Percentiles rank a stretch among this genome's conserved stretches.
Evolutionary conservation across 2,329 filamentous ascomycete genomes (phyloP).

Genomic region (Rhinocladiella similis): DNA sequence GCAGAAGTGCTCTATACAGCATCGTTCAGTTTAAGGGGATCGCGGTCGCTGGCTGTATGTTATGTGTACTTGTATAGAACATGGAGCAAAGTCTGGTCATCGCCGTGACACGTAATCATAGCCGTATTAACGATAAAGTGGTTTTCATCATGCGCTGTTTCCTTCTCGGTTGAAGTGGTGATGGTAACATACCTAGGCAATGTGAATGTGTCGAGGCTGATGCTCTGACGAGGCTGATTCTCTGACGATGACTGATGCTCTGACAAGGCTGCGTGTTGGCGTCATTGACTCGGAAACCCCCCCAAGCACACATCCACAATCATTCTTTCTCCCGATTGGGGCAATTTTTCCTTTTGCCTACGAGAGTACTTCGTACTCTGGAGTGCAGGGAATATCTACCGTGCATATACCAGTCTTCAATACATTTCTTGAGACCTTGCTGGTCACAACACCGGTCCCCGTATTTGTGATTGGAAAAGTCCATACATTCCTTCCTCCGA

Average conservation of each 20-base stretch:
- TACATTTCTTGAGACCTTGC: not conserved
- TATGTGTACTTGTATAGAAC: not conserved
- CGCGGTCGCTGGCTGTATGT: not conserved
- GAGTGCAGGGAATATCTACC: not conserved
- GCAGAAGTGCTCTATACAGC: too few relatives aligned
- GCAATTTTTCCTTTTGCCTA: not conserved
- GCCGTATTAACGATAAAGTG: not conserved
- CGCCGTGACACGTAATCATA: too few relatives aligned
- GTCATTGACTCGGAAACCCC: not conserved
- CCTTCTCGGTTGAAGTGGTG: too few relatives aligned
- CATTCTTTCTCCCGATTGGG: not conserved
- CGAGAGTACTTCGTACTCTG: not conserved
- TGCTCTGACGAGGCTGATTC: too few relatives aligned
- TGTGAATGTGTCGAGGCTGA: too few relatives aligned
- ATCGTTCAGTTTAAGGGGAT: not conserved
- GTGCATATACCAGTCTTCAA: not conserved
- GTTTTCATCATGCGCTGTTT: too few relatives aligned
- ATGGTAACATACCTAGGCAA: too few relatives aligned
- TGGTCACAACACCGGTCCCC: too few relatives aligned
- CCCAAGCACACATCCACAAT: not conserved
- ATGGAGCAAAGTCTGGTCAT: not conserved
- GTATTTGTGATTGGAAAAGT: too few relatives aligned
- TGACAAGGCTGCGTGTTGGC: not conserved
- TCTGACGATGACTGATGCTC: too few relatives aligned
- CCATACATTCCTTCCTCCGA: not conserved